These are phyloP conservation scores for Naegleria lovaniensis DNA, from an alignment of 208 protist species.

Conservation along the genomic window DNA sequence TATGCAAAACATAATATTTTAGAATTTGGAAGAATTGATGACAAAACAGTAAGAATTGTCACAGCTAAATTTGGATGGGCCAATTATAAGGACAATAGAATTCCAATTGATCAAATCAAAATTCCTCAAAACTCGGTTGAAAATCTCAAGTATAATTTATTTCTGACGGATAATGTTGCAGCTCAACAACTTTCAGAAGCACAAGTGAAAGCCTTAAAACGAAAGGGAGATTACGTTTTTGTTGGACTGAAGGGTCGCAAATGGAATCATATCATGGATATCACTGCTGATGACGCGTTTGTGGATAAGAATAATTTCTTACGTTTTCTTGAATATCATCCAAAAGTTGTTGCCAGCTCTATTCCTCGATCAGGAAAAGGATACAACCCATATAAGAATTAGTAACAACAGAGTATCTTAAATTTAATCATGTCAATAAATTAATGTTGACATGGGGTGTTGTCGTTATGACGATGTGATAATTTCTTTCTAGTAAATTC, in stretches of 20 bases:
- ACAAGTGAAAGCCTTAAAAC: background rate
- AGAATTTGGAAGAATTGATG: background rate
- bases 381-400: background rate
- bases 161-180: background rate
- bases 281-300: background rate
- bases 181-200: background rate
- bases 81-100: background rate
- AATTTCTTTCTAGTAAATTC: background rate
- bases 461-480: background rate
- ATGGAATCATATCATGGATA: background rate
- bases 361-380: background rate
- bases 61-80: background rate
- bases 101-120: background rate
- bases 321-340: background rate
- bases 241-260: background rate
- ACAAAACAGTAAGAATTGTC: background rate
- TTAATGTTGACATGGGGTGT: background rate
- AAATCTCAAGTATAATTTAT: background rate
- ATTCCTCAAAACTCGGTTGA: background rate
- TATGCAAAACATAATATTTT: conserved; percentile 13
- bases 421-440: background rate
- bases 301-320: background rate
- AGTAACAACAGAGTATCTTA: background rate
- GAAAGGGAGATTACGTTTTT: background rate
- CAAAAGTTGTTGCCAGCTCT: background rate